Conservation (phyloP, 2,329 filamentous ascomycete genomes). For the Aspergillus niger region DNA sequence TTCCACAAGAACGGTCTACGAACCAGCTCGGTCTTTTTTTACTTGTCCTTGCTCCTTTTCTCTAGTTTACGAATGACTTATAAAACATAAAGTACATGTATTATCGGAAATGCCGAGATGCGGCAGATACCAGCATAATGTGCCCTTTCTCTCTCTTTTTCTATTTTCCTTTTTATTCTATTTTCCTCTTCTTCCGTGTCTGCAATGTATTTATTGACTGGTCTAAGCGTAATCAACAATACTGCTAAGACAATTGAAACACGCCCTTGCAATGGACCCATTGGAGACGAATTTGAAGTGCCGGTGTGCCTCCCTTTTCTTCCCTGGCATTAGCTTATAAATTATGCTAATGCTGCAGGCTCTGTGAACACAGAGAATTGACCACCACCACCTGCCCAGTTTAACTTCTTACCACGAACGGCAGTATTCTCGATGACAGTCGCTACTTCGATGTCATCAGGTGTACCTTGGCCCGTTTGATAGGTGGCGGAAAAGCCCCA, state of each 20-base stretch:
- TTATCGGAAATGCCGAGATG: too few species aligned
- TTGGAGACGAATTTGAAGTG: background rate
- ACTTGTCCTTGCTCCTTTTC: background rate
- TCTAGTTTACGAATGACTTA: background rate
- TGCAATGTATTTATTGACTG: background rate
- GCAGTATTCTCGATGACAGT: conserved; percentile 84
- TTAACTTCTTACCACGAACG: conserved; percentile 71
- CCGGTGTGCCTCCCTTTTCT: background rate
- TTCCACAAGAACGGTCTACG: background rate
- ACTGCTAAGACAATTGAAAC: background rate
- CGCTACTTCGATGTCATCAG: conserved; percentile 77
- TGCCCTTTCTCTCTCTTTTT: background rate
- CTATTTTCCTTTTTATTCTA: background rate
- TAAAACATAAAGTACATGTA: too few species aligned
- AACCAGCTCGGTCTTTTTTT: background rate
- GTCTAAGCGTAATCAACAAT: background rate
- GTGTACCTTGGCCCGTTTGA: conserved; percentile 74
- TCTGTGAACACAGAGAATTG: conserved; percentile 62
- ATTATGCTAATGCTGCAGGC: conserved; percentile 23
- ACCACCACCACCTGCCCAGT: conserved; percentile 81
- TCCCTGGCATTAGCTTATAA: background rate
- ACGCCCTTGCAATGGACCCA: background rate
- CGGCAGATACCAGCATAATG: too few species aligned
- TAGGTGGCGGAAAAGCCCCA: conserved; percentile 83
- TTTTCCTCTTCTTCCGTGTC: background rate